Percentiles rank a stretch among this genome's conserved stretches.
phyloP scores from a whole-genome alignment of 148 eudicot species.

The Dysphania ambrosioides region DNA sequence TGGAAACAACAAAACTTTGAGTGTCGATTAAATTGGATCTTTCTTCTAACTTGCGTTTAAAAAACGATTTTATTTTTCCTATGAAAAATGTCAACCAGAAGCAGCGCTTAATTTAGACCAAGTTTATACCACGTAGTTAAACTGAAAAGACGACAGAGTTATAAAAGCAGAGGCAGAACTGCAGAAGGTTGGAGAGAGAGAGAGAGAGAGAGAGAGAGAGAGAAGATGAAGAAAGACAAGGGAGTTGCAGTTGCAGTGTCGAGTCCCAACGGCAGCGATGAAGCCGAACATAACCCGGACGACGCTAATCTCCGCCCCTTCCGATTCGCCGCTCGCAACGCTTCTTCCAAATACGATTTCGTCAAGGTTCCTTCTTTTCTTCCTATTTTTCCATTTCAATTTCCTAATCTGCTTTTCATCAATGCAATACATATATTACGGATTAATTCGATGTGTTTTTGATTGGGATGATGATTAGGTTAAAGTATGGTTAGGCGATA shows the following conservation, averaged over 20 bases:
- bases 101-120: no score
- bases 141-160: no score
- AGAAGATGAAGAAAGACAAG: constrained; percentile 60
- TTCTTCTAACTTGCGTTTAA: no score
- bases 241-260: constrained; percentile 37
- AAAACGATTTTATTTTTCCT: no score
- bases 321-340: constrained; percentile 62
- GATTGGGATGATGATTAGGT: constrained; percentile 40
- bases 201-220: constrained; percentile 3
- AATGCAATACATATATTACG: not conserved
- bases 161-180: not conserved
- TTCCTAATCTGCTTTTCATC: not conserved
- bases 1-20: no score
- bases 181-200: not conserved
- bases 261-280: constrained; percentile 22
- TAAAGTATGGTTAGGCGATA: constrained; percentile 96
- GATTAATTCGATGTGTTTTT: not conserved
- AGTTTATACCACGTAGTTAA: no score
- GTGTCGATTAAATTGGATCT: no score
- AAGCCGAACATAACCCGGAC: constrained; percentile 33
- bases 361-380: constrained; percentile 60
- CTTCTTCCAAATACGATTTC: constrained; percentile 97
- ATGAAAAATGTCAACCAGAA: no score
- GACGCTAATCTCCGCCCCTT: constrained; percentile 25
- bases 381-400: not conserved